Conservation (phyloP, 2,329 filamentous ascomycete species). For the Aspergillus japonicus region DNA sequence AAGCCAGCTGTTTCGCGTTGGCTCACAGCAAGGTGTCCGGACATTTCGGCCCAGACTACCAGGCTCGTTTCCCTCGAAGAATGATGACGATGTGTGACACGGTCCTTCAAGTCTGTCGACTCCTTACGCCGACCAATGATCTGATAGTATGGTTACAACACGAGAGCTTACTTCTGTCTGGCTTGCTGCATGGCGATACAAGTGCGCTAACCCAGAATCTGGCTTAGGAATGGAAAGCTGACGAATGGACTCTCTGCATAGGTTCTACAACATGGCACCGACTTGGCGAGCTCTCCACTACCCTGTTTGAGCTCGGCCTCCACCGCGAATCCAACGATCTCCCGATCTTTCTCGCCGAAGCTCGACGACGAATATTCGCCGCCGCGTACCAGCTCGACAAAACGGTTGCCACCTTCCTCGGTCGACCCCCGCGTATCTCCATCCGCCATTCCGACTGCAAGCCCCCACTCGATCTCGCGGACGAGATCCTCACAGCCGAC, state of each 20-base stretch:
- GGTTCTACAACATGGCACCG: no score
- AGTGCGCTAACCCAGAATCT: no score
- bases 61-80: conserved; percentile 22
- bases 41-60: conserved; percentile 3
- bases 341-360: no score
- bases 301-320: no score
- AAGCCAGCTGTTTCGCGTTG: conserved; percentile 23
- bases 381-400: conserved; percentile 31
- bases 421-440: conserved; percentile 27
- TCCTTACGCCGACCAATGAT: conserved; percentile 19
- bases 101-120: conserved; percentile 38
- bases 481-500: no score
- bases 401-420: conserved; percentile 29
- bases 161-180: no score
- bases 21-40: conserved; percentile 15
- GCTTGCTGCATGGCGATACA: no score
- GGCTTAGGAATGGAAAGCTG: no score
- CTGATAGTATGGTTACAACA: no score
- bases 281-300: no score
- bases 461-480: conserved; percentile 24
- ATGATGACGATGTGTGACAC: conserved; percentile 37
- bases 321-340: no score
- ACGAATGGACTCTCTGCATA: no score
- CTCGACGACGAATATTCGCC: conserved; percentile 23
- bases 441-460: conserved; percentile 24